These are phyloP conservation scores for Trichoderma breve DNA, from an alignment of 2,329 filamentous ascomycete species.

Conservation along the genomic window DNA sequence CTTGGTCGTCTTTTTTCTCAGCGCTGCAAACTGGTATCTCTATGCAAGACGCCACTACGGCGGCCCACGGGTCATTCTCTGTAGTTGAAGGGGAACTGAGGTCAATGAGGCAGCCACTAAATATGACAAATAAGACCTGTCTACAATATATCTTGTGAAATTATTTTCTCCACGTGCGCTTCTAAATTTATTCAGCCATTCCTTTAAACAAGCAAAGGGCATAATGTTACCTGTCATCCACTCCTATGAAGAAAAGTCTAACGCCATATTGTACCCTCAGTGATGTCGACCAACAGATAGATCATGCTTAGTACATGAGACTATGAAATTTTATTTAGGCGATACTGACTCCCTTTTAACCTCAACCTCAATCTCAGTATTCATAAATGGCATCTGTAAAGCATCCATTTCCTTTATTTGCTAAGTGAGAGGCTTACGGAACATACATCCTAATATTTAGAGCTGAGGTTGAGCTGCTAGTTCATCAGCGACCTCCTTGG, in stretches of 20 bases:
- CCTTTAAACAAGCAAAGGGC: background rate
- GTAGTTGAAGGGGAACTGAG: background rate
- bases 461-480: background rate
- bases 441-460: background rate
- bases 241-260: background rate
- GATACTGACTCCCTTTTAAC: background rate
- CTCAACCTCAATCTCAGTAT: background rate
- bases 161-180: background rate
- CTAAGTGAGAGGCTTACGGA: background rate
- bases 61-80: background rate
- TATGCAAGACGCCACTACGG: background rate
- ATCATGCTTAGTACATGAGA: background rate
- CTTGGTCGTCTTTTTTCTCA: background rate
- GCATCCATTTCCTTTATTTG: background rate
- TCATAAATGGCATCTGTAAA: background rate
- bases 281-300: background rate
- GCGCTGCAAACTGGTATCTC: background rate
- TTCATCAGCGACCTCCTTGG: conserved; percentile 22
- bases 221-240: background rate
- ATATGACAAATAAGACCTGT: background rate
- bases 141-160: background rate
- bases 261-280: background rate
- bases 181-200: background rate
- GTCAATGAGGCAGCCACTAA: background rate
- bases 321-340: background rate